phyloP scores from a whole-genome alignment of 1,284 basidiomycete genomes.

The Ganoderma sinense region DNA sequence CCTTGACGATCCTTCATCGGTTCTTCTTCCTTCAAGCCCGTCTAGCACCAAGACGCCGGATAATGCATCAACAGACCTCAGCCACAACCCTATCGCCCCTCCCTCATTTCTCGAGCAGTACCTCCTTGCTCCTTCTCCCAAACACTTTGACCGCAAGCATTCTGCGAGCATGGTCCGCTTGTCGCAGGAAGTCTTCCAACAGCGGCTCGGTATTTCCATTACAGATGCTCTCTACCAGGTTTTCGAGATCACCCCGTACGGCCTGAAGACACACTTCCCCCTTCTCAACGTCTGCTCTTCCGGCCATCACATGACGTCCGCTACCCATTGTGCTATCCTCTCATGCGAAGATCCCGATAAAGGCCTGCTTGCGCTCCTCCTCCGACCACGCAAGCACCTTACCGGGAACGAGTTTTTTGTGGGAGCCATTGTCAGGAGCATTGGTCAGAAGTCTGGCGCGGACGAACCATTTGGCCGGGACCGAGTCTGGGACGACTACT shows the following conservation, averaged over 20 bases:
- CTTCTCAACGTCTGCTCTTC: neutral
- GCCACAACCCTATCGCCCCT: neutral
- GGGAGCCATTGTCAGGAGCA: neutral
- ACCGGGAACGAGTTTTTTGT: neutral
- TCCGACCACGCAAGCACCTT: neutral
- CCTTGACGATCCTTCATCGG: neutral
- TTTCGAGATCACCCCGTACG: neutral
- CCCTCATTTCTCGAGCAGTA: neutral
- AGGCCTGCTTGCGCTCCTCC: neutral
- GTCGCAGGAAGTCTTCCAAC: neutral
- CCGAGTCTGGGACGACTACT: neutral
- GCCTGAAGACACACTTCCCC: neutral
- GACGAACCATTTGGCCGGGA: too few species aligned
- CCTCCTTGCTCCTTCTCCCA: conserved; percentile 13
- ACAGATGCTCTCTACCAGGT: neutral
- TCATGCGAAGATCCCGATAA: neutral
- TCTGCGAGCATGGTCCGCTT: neutral
- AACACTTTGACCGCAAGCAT: neutral
- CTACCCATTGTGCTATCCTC: neutral
- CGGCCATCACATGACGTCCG: neutral
- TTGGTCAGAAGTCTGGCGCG: too few species aligned
- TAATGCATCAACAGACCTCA: neutral
- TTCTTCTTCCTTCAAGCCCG: neutral
- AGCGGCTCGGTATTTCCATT: neutral
- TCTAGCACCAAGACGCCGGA: too few species aligned